These are phyloP conservation scores for Candida xyloterini DNA, from an alignment of 805 yeast species.

Conservation along the genomic window DNA sequence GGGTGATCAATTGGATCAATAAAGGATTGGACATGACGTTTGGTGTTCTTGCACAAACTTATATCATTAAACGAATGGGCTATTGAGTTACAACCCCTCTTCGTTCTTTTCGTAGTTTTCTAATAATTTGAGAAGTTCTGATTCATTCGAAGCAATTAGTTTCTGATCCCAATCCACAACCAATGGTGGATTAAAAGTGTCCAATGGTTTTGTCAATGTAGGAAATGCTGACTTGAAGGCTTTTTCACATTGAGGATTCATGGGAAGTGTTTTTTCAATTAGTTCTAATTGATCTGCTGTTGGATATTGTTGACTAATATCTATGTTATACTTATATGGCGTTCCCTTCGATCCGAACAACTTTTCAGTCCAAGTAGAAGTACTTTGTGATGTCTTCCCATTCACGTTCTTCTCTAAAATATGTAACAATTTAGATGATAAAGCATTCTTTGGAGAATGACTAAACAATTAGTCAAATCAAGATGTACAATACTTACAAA, in stretches of 20 bases:
- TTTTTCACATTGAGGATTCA: constrained; percentile 28
- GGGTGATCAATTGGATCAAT: constrained; percentile 78
- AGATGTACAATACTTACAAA: constrained; percentile 29
- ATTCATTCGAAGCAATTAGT: constrained; percentile 48
- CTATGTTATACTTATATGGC: constrained; percentile 25
- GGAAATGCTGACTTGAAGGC: constrained; percentile 33
- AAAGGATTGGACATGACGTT: constrained; percentile 75
- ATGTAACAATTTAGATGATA: constrained; percentile 15
- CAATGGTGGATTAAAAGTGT: constrained; percentile 41
- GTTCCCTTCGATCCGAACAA: constrained; percentile 19
- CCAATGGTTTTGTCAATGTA: not conserved
- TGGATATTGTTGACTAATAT: constrained; percentile 23
- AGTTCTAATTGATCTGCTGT: constrained; percentile 33
- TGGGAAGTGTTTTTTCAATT: constrained; percentile 26
- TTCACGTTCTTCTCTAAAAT: constrained; percentile 6
- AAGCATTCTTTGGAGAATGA: constrained; percentile 26
- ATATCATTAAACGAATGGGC: constrained; percentile 90
- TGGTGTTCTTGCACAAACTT: constrained; percentile 87
- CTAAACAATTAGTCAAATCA: constrained; percentile 9
- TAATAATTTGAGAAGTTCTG: constrained; percentile 42
- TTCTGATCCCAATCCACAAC: constrained; percentile 64
- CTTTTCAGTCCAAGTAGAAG: constrained; percentile 5
- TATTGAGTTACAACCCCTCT: constrained; percentile 31
- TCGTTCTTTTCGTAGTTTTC: constrained; percentile 33
- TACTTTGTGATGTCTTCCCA: constrained; percentile 1